Evolutionary conservation across 805 yeast genomes (phyloP).

Genomic region (Yarrowia divulgata): DNA sequence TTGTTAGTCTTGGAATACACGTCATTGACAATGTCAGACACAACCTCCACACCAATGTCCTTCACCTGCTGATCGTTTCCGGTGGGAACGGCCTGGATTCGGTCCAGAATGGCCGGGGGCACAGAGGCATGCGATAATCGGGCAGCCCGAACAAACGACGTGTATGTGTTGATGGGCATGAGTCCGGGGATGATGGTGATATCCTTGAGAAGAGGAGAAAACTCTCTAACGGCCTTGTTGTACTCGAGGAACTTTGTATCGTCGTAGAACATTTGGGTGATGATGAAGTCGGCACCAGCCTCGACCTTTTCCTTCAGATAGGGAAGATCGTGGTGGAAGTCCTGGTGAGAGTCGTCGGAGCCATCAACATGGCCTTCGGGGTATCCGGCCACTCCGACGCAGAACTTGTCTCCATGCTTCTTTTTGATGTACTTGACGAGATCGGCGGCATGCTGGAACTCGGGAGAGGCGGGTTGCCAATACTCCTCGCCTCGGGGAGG

Average conservation of each 20-base stretch:
- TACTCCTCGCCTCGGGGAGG: conserved; percentile 83
- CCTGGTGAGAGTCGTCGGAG: conserved; percentile 69
- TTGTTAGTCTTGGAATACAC: conserved; percentile 62
- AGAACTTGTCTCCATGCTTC: conserved; percentile 79
- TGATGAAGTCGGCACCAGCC: conserved; percentile 94
- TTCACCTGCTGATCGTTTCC: conserved; percentile 83
- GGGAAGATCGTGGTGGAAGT: conserved; percentile 73
- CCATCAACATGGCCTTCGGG: conserved; percentile 98
- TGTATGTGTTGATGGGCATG: conserved; percentile 88
- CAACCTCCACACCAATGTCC: conserved; percentile 77
- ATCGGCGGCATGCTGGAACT: conserved; percentile 82
- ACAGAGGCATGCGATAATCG: conserved; percentile 85
- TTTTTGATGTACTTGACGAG: conserved; percentile 78
- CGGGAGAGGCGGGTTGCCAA: conserved; percentile 59
- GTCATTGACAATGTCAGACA: conserved; percentile 67
- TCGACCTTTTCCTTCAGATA: conserved; percentile 80
- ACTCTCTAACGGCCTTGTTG: conserved; percentile 58
- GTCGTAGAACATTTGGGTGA: conserved; percentile 92
- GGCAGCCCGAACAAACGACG: conserved; percentile 85
- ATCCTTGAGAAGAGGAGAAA: conserved; percentile 52
- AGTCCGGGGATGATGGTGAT: conserved; percentile 82
- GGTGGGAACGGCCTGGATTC: conserved; percentile 63
- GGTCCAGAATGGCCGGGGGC: conserved; percentile 62
- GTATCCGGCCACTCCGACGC: conserved; percentile 96
- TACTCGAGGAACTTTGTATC: conserved; percentile 75